phyloP scores from a whole-genome alignment of 192 early-diverging fungal species.

The Coemansia aciculifera region DNA sequence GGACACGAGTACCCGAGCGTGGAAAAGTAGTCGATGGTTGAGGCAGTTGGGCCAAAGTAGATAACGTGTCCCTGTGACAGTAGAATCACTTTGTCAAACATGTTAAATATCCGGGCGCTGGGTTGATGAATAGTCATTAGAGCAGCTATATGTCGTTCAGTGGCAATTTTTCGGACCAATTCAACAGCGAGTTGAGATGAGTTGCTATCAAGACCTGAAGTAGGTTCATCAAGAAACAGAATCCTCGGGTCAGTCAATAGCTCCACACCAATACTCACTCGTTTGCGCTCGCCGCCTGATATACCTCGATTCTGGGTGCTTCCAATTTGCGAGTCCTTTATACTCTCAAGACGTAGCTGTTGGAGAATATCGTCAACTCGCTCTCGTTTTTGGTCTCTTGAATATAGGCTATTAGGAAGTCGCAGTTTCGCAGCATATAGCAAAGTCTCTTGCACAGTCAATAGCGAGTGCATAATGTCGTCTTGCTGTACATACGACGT shows the following conservation, averaged over 20 bases:
- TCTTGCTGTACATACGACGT: slow-evolving; percentile 58
- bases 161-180: slow-evolving; percentile 60
- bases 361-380: slow-evolving; percentile 64
- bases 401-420: slow-evolving; percentile 58
- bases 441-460: slow-evolving; percentile 79
- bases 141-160: slow-evolving; percentile 61
- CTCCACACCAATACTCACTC: slow-evolving; percentile 52
- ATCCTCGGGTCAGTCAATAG: slow-evolving; percentile 58
- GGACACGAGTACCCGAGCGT: slow-evolving; percentile 62
- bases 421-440: slow-evolving; percentile 72
- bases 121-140: slow-evolving; percentile 93
- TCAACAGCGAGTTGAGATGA: slow-evolving; percentile 65
- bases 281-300: slow-evolving; percentile 59
- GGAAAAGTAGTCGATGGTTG: slow-evolving; percentile 51
- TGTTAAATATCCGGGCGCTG: slow-evolving; percentile 72
- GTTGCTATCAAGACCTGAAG: slow-evolving; percentile 70
- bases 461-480: slow-evolving; percentile 58
- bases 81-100: slow-evolving; percentile 80
- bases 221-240: slow-evolving; percentile 60
- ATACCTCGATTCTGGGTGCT: slow-evolving; percentile 50
- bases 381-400: slow-evolving; percentile 50
- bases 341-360: slow-evolving; percentile 62
- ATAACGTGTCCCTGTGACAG: slow-evolving; percentile 64
- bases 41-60: slow-evolving; percentile 58
- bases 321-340: slow-evolving; percentile 58